Base-by-base conservation (phyloP, 192 early-diverging fungal genomes). In the Gryganskiella cystojenkinii region DNA sequence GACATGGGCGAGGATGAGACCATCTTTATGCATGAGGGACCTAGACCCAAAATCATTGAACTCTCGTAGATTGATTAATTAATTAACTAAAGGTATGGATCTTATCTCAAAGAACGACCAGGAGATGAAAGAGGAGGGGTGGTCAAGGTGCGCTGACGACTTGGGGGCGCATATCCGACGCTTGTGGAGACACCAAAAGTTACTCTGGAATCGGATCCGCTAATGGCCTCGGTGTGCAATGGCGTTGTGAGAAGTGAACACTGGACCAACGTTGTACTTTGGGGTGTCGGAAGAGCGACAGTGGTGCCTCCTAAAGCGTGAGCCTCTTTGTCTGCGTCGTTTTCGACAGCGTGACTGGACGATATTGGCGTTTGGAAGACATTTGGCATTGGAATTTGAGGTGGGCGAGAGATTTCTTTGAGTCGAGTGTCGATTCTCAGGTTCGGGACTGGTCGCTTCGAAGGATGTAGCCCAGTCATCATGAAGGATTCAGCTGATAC, bases 11-110 rank as follows among this genome's bases (percentile, higher is more conserved):
- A 70, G 17, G 51, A 61, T 9, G 64, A 75, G 33, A 46, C 58
- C 22, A 68, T 76, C 34, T 76, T 76, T 51, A 52, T 76, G 47
- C 64, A 67, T 4, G 73, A 76, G 4, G 73, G 73, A 50, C 73
- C 73, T 6, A 10, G 60, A 15, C 65, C 73, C 49, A 76, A 62
- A 60, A 76, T 76, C 40, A 53, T 76, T 33, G 65, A 67, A 28
- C 73, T 76, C n/a, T n/a, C n/a, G 14, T 54, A 28, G 37, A 40
- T 9, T 40, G n/a, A n/a, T n/a, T n/a, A n/a, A n/a, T n/a, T n/a
- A n/a, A n/a, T n/a, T n/a, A n/a, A n/a, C n/a, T n/a, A n/a, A n/a
- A n/a, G n/a, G n/a, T n/a, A n/a, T n/a, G n/a, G n/a, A n/a, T n/a
- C n/a, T n/a, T n/a, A n/a, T n/a, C n/a, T n/a, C 47, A 50, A 24